phyloP scores from a whole-genome alignment of 768 basidiomycete genomes.

The Botryobasidium botryosum region DNA sequence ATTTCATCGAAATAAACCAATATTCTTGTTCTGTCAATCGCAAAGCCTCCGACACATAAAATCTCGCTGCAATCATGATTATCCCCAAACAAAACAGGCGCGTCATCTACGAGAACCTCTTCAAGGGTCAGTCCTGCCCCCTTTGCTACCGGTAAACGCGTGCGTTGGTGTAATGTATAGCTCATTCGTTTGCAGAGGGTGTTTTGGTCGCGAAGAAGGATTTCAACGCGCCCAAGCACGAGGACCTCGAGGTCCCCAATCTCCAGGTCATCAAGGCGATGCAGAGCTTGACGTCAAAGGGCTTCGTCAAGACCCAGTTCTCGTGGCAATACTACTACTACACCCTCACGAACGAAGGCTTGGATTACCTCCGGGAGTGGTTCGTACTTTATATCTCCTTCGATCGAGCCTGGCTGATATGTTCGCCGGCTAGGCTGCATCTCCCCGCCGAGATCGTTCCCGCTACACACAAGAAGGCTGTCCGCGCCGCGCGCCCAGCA shows the following conservation, averaged over 20 bases:
- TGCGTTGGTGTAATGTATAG: not conserved
- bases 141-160: not conserved
- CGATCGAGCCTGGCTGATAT: not conserved
- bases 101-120: slow-evolving; percentile 97
- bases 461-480: slow-evolving; percentile 92
- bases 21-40: too few species aligned
- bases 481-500: slow-evolving; percentile 71
- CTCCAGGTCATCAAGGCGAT: slow-evolving; percentile 57
- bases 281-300: slow-evolving; percentile 50
- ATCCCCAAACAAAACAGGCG: slow-evolving; percentile 92
- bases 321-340: slow-evolving; percentile 99
- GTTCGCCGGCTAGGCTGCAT: slow-evolving; percentile 52
- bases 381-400: slow-evolving; percentile 14
- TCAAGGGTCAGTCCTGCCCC: slow-evolving; percentile 67
- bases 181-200: slow-evolving; percentile 50
- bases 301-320: slow-evolving; percentile 97
- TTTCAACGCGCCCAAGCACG: slow-evolving; percentile 93
- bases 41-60: too few species aligned
- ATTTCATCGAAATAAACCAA: too few species aligned
- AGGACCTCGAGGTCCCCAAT: slow-evolving; percentile 58
- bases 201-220: slow-evolving; percentile 99
- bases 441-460: slow-evolving; percentile 94
- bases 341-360: slow-evolving; percentile 88
- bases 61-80: too few species aligned
- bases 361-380: slow-evolving; percentile 93